phyloP scores from a whole-genome alignment of 1,139 yeast species.

The Dujonia santamariae region DNA sequence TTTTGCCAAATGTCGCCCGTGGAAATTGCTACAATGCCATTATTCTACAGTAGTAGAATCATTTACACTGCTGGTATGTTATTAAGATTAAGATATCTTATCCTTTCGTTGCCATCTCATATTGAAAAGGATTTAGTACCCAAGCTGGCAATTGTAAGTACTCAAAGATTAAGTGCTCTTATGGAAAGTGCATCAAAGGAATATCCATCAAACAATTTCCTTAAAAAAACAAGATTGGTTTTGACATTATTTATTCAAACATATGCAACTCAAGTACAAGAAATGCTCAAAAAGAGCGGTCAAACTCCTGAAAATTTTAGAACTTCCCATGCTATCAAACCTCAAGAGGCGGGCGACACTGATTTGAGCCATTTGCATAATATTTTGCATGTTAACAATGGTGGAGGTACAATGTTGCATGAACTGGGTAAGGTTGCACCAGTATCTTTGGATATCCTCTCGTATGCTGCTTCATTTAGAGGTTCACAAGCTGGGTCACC shows the following conservation, averaged over 20 bases:
- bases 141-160: slow-evolving; percentile 39
- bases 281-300: slow-evolving; percentile 22
- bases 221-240: slow-evolving; percentile 53
- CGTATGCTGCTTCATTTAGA: slow-evolving; percentile 30
- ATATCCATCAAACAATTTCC: slow-evolving; percentile 47
- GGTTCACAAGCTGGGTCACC: no score
- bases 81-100: slow-evolving; percentile 54
- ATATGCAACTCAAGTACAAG: slow-evolving; percentile 51
- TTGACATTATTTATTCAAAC: slow-evolving; percentile 59
- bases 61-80: slow-evolving; percentile 69
- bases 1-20: slow-evolving; percentile 42
- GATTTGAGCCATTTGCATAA: slow-evolving; percentile 16
- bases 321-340: slow-evolving; percentile 14
- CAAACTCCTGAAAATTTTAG: slow-evolving; percentile 24
- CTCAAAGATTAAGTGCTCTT: slow-evolving; percentile 42
- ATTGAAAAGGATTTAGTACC: slow-evolving; percentile 50
- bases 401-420: slow-evolving; percentile 11
- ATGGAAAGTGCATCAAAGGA: slow-evolving; percentile 32
- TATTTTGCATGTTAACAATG: slow-evolving; percentile 10
- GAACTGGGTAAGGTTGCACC: slow-evolving; percentile 13
- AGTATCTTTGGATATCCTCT: slow-evolving; percentile 33
- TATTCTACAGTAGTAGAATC: slow-evolving; percentile 60
- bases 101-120: slow-evolving; percentile 52
- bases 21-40: slow-evolving; percentile 55
- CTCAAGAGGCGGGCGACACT: no score